These are phyloP conservation scores for Suillus bovinus DNA, from an alignment of 768 basidiomycete species.

Conservation along the genomic window DNA sequence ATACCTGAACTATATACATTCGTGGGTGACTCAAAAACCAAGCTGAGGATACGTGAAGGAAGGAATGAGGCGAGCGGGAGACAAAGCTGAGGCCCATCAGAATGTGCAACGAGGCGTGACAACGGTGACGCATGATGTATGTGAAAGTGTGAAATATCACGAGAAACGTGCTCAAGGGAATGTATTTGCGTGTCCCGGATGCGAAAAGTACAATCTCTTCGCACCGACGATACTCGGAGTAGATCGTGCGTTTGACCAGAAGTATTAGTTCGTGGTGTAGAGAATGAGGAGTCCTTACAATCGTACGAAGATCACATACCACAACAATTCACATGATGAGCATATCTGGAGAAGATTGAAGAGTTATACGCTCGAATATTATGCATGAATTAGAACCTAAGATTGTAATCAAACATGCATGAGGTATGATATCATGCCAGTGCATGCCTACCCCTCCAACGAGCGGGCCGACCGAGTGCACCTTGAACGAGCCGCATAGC, in stretches of 20 bases:
- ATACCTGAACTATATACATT: background rate
- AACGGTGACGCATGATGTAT: no score
- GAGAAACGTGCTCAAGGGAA: background rate
- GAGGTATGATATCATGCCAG: slow-evolving; percentile 4
- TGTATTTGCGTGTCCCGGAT: background rate
- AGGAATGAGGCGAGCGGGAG: background rate
- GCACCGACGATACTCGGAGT: background rate
- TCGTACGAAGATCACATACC: background rate
- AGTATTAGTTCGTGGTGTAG: background rate
- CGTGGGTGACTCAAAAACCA: background rate
- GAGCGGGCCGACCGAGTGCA: slow-evolving; percentile 38
- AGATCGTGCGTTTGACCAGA: background rate
- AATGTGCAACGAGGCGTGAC: background rate
- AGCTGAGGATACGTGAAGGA: background rate
- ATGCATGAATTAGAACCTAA: background rate
- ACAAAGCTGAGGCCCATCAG: background rate
- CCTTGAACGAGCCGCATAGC: slow-evolving; percentile 58
- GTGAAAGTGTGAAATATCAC: background rate
- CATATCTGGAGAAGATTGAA: background rate
- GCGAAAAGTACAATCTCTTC: background rate
- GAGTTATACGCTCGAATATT: background rate
- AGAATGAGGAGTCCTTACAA: background rate
- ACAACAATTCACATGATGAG: background rate
- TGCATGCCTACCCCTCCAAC: slow-evolving; percentile 15
- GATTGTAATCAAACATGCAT: background rate